These are phyloP conservation scores for Venturia aucupariae DNA, from an alignment of 2,329 filamentous ascomycete species.

Conservation along the genomic window DNA sequence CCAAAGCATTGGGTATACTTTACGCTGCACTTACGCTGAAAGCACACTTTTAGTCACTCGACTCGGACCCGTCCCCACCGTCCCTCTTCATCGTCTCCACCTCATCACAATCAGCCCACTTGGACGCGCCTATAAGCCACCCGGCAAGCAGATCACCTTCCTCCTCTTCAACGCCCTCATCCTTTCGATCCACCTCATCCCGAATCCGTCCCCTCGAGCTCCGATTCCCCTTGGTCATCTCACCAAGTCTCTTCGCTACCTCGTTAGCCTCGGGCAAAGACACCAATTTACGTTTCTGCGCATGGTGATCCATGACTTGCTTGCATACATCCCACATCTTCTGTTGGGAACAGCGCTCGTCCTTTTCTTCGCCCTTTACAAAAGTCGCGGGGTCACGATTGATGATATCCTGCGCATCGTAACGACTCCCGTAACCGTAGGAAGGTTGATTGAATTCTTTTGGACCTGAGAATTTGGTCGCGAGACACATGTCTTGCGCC, in stretches of 20 bases:
- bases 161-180: neutral
- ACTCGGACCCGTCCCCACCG: neutral
- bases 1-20: too few species aligned
- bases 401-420: neutral
- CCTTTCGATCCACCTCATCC: neutral
- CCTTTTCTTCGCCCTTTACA: constrained; percentile 14
- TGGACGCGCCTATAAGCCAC: neutral
- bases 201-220: neutral
- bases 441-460: constrained; percentile 21
- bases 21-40: too few species aligned
- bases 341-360: constrained; percentile 2
- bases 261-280: constrained; percentile 52
- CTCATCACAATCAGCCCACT: neutral
- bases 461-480: constrained; percentile 22
- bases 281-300: constrained; percentile 43
- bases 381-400: constrained; percentile 19
- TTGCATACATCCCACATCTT: constrained; percentile 31
- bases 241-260: constrained; percentile 32
- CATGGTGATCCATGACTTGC: constrained; percentile 21
- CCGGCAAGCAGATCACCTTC: neutral
- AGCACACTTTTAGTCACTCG: neutral
- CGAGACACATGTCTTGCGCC: constrained; percentile 46
- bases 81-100: neutral
- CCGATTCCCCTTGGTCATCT: constrained; percentile 3
- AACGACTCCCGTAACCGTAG: constrained; percentile 1